Conservation (phyloP, 2,329 filamentous ascomycete species). For the Coniochaeta prunicola region DNA sequence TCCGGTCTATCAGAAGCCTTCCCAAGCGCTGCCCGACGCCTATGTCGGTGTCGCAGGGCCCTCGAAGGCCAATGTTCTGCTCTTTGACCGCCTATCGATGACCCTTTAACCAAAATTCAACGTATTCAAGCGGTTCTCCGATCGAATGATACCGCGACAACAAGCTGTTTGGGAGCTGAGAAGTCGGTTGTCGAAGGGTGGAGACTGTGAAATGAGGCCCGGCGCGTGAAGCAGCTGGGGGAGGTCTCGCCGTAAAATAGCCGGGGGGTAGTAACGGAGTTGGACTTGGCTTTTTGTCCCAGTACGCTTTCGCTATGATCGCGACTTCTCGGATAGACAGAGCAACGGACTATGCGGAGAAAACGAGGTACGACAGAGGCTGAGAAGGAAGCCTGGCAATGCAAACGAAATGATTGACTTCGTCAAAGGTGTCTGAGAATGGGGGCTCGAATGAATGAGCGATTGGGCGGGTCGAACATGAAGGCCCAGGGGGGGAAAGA, state of each 20-base stretch:
- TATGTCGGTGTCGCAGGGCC: slow-evolving; percentile 11
- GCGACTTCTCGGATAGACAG: neutral
- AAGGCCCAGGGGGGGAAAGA: slow-evolving; percentile 21
- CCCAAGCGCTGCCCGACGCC: slow-evolving; percentile 13
- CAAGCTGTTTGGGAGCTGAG: neutral
- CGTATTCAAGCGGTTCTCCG: neutral
- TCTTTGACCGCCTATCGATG: neutral
- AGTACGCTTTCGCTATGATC: neutral
- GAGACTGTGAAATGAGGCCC: slow-evolving; percentile 2
- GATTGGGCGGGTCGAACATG: slow-evolving; percentile 12
- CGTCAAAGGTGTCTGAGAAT: neutral
- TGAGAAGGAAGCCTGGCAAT: slow-evolving; percentile 31
- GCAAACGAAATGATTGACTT: slow-evolving; percentile 47
- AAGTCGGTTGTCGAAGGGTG: neutral
- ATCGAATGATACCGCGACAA: neutral
- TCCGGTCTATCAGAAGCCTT: slow-evolving; percentile 4
- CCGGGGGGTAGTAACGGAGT: neutral
- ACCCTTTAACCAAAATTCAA: neutral
- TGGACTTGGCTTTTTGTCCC: neutral
- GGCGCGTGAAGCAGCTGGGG: slow-evolving; percentile 1
- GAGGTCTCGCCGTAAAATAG: slow-evolving; percentile 2
- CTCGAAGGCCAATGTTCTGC: slow-evolving; percentile 8
- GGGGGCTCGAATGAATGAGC: neutral
- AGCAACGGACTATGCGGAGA: neutral
- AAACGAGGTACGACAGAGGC: slow-evolving; percentile 9